phyloP scores from a whole-genome alignment of 805 yeast genomes.

The Saccharomycopsis synnaedendra region DNA sequence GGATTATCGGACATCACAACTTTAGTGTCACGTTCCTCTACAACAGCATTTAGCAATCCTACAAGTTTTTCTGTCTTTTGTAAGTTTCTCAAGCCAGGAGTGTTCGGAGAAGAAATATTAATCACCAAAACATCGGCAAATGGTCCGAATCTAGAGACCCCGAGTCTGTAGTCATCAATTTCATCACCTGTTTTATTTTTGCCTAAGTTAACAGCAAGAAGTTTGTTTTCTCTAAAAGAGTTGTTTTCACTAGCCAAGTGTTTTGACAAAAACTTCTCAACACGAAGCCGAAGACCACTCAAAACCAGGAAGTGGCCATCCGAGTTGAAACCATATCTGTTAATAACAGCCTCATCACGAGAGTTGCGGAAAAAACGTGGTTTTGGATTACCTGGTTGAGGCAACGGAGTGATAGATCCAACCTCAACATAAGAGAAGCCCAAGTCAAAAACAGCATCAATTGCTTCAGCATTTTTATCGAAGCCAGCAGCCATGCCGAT shows the following conservation, averaged over 20 bases:
- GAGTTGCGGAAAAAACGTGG: slow-evolving; percentile 86
- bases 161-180: slow-evolving; percentile 71
- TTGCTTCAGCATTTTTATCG: slow-evolving; percentile 87
- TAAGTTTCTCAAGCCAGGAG: slow-evolving; percentile 85
- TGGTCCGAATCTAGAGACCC: slow-evolving; percentile 72
- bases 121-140: slow-evolving; percentile 83
- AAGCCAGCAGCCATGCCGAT: slow-evolving; percentile 93
- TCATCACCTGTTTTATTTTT: slow-evolving; percentile 91
- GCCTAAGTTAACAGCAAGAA: slow-evolving; percentile 79
- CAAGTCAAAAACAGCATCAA: slow-evolving; percentile 62
- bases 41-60: slow-evolving; percentile 52
- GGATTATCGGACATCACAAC: slow-evolving; percentile 32
- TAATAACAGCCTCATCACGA: slow-evolving; percentile 81
- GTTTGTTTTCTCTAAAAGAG: slow-evolving; percentile 51
- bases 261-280: slow-evolving; percentile 27
- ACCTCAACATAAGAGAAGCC: slow-evolving; percentile 90
- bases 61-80: slow-evolving; percentile 71
- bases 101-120: slow-evolving; percentile 91
- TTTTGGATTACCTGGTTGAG: slow-evolving; percentile 91
- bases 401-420: slow-evolving; percentile 85
- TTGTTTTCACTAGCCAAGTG: slow-evolving; percentile 21
- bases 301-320: slow-evolving; percentile 72
- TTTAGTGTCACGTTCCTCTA: slow-evolving; percentile 51
- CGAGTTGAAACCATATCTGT: slow-evolving; percentile 92
- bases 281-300: slow-evolving; percentile 54